Evolutionary conservation across 495 filamentous ascomycete species (phyloP).

Genomic region (Hyaloscypha bicolor): DNA sequence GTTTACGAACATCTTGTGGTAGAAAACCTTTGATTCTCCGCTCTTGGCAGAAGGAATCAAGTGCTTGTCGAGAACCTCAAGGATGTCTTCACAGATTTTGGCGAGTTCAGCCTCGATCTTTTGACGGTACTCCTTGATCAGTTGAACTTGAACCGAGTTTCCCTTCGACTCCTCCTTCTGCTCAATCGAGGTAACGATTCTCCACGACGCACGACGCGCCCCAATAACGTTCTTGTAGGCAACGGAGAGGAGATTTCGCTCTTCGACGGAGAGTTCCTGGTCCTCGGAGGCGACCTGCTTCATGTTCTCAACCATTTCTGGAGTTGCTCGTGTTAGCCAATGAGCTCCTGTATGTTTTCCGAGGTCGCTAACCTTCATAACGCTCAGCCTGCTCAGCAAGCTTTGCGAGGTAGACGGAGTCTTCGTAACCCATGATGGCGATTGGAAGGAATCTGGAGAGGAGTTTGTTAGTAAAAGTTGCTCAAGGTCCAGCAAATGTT

Average conservation of each 20-base stretch:
- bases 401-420: conserved; percentile 99
- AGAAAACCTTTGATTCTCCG: conserved; percentile 99
- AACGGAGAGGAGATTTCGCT: conserved; percentile 98
- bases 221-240: conserved; percentile 99
- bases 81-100: conserved; percentile 99
- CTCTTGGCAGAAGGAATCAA: conserved; percentile 94
- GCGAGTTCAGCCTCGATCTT: conserved; percentile 99
- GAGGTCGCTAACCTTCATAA: conserved; percentile 84
- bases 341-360: not conserved
- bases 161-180: conserved; percentile 99
- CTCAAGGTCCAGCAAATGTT: not conserved
- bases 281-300: conserved; percentile 96
- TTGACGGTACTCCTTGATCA: conserved; percentile 99
- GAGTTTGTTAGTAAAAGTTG: not conserved
- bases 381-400: conserved; percentile 99
- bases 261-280: conserved; percentile 97
- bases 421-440: conserved; percentile 96
- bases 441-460: conserved; percentile 24
- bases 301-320: conserved; percentile 99
- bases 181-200: conserved; percentile 99
- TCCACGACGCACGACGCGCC: conserved; percentile 97
- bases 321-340: conserved; percentile 16
- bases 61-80: conserved; percentile 94
- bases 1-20: conserved; percentile 94
- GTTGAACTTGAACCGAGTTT: conserved; percentile 85